Percentiles rank a stretch among this genome's conserved stretches.
Evolutionary conservation across 2,329 filamentous ascomycete genomes (phyloP).

Genomic region (Chaetomium olivaceum): DNA sequence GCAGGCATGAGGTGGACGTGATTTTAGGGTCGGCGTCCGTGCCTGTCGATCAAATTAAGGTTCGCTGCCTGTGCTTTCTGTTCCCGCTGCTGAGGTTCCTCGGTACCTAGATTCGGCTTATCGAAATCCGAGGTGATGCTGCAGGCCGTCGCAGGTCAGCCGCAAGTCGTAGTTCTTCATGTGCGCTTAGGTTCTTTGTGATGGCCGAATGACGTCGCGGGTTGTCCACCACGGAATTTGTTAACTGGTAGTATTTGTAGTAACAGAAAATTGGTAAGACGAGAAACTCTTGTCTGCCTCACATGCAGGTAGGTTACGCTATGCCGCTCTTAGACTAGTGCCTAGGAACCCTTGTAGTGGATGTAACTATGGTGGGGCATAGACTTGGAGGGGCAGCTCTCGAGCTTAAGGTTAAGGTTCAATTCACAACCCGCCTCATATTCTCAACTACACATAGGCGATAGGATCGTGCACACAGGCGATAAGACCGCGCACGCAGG

Average conservation of each 20-base stretch:
- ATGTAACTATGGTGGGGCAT: background rate
- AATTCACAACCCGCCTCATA: too few species aligned
- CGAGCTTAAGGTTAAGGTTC: too few species aligned
- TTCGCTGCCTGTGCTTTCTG: background rate
- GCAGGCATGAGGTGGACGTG: background rate
- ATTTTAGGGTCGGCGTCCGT: background rate
- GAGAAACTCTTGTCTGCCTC: background rate
- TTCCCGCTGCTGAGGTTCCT: background rate
- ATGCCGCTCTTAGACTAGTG: background rate
- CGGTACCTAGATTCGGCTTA: background rate
- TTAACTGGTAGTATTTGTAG: background rate
- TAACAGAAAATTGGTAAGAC: background rate
- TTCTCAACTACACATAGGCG: too few species aligned
- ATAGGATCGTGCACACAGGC: too few species aligned
- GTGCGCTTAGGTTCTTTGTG: background rate
- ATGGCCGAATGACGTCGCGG: background rate
- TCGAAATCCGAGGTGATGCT: background rate
- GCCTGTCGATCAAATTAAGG: background rate
- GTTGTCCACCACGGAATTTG: background rate
- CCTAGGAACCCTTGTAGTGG: background rate
- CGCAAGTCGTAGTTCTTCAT: background rate
- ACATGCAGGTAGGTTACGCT: background rate
- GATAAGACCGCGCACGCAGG: too few species aligned
- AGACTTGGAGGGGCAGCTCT: background rate
- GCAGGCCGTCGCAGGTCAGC: background rate